Conservation (phyloP, 371 early-diverging fungal species). For the Mucor irregularis region DNA sequence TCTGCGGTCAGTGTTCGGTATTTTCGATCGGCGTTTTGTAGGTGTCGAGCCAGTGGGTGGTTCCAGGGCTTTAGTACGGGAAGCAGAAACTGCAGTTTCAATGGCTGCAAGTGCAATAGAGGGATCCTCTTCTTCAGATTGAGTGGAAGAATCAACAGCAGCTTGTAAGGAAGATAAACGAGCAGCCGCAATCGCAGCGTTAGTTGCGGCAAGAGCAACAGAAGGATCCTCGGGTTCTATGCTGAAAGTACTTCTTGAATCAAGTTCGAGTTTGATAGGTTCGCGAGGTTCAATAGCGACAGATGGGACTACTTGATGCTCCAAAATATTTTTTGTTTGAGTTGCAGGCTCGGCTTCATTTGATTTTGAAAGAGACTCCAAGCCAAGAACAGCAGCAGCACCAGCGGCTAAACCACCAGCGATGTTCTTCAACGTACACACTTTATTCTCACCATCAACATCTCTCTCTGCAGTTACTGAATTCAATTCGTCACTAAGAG, state of each 20-base stretch:
- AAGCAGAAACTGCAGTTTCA: slow-evolving; percentile 1
- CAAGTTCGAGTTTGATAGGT: too few species aligned
- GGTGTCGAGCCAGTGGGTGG: slow-evolving; percentile 51
- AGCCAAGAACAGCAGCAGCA: slow-evolving; percentile 2
- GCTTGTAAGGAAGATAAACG: neutral
- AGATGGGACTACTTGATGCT: too few species aligned
- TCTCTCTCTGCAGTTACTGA: slow-evolving; percentile 5
- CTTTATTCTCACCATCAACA: neutral
- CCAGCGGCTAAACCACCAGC: slow-evolving; percentile 7
- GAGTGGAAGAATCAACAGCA: slow-evolving; percentile 7
- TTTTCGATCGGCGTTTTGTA: slow-evolving; percentile 51
- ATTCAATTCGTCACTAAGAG: slow-evolving; percentile 34
- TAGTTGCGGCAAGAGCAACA: neutral
- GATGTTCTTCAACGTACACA: slow-evolving; percentile 1
- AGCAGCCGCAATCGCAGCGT: slow-evolving; percentile 2
- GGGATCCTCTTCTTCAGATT: slow-evolving; percentile 5
- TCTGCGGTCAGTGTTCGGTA: slow-evolving; percentile 49
- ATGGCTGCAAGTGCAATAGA: neutral
- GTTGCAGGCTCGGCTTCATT: neutral
- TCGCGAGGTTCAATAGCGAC: neutral
- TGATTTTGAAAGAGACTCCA: neutral
- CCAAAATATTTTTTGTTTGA: neutral
- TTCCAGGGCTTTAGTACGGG: neutral
- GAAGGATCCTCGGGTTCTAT: slow-evolving; percentile 9
- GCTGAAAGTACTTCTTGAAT: neutral